A percentile compares a stretch with the other conserved stretches of the same genome.
These are phyloP conservation scores for Pestalotiopsis sp. DNA, from an alignment of 2,329 filamentous ascomycete genomes.

Conservation along the genomic window DNA sequence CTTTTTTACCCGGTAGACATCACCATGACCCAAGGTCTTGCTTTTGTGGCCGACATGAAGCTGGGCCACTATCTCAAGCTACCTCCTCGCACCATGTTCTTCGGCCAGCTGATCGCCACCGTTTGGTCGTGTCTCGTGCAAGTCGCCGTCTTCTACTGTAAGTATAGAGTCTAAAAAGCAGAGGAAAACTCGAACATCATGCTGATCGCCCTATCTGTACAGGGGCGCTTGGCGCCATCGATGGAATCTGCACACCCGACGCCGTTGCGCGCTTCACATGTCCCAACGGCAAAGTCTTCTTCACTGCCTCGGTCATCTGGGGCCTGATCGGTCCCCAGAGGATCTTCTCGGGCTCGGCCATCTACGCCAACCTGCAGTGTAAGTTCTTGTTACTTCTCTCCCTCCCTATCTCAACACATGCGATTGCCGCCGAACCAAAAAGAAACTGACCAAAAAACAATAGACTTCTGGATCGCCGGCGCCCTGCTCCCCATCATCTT, in stretches of 20 bases:
- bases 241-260: constrained; percentile 48
- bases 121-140: constrained; percentile 40
- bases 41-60: constrained; percentile 2
- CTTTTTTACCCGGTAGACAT: neutral
- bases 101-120: constrained; percentile 8
- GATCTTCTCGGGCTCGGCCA: constrained; percentile 45
- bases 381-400: neutral
- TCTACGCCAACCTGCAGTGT: constrained; percentile 50
- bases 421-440: too few species aligned
- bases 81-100: constrained; percentile 7
- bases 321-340: constrained; percentile 58
- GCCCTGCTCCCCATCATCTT: constrained; percentile 46
- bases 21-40: constrained; percentile 7
- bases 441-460: neutral
- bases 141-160: constrained; percentile 42
- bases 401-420: neutral
- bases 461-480: constrained; percentile 53
- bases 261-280: constrained; percentile 55
- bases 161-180: neutral
- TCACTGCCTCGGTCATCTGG: constrained; percentile 60
- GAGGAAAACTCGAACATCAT: neutral
- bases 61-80: constrained; percentile 13
- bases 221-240: constrained; percentile 43
- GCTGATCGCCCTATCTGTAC: neutral
- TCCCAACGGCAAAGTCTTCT: constrained; percentile 60